Base-by-base conservation (phyloP, 2,329 filamentous ascomycete species). In the Dothidotthia symphoricarpi region DNA sequence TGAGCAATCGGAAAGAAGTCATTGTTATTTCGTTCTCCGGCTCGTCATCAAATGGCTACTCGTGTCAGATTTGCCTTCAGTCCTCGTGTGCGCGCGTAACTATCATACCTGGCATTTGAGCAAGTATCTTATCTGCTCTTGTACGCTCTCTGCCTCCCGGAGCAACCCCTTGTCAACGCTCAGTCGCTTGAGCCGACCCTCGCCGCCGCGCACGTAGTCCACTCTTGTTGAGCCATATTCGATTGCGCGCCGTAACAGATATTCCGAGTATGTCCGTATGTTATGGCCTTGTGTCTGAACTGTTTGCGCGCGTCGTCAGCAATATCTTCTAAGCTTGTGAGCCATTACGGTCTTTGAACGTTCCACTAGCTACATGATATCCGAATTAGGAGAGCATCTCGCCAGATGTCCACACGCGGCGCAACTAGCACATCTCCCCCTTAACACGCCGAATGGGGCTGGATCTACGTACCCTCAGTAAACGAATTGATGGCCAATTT, bases 1-100 rank as follows among this genome's bases (percentile, higher is more conserved):
- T 94, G 36, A 98, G 74, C 47, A 98, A 75, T 41, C 93, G 81
- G 63, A 97, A 98, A 17, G 94, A 90, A 8, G 88, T 94, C 51
- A 97, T 78, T 8, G 89, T 94, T 53, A 98, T 97, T 67, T 98
- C 93, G 62, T 97, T 98, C 63, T 96, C 90, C 6, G 86, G 82
- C 55, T 97, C 93, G 48, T 84, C 81, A 34, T 88, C 84, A 61
- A 97, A 79, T 34, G 96, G 81, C 88, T 90, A 59, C 52, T 28
- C 28, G 16, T 26, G 19, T 31, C 38, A 28, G 43, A 27, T 44
- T 25, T 40, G 33, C 13, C 24, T 15, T n/a, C 13, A 22, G 3
- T 16, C 6, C 9, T 25, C 13, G 5, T 22, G 9, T 22, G 19
- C 6, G 10, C 12, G 5, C 22, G 19, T 17, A 6, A 16, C 9